Evolutionary conservation across 768 basidiomycete species (phyloP), one percentile per base, ranked within the genome.

Genomic region (Suillus cothurnatus): DNA sequence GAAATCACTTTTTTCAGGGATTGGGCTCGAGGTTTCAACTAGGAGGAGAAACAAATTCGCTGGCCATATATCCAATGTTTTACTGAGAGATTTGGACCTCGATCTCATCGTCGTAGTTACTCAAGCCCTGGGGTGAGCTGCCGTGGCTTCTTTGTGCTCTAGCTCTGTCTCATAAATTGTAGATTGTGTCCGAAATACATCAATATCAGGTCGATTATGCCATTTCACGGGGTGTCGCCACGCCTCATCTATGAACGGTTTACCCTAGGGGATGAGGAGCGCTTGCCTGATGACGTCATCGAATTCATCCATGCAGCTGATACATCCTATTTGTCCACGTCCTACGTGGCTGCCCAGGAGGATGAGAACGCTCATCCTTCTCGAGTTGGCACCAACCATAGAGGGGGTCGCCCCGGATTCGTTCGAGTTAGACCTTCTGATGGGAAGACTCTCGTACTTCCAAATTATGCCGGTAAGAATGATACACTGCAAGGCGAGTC

Each of bases 181-280:
- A 88, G 88, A 36, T 85, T 87, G 66, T 89, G 87, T 71, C 88
- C 88, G 9, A 89, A 89, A 69, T 89, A 89, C 62, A 89, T 88
- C 70, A 85, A 81, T 58, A 70, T 82, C 53, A 81, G 86, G 9
- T 79, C 83, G 7, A 72, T 89, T 11, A 70, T 74, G 15, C 79
- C 86, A 0, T 71, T 81, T 64, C 73, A 79, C 0, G 61, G 76
- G 26, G 76, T 79, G 2, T 64, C 72, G 17, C 81, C 87, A 0
- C 68, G 67, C 1, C 71, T 87, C 17, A 67, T 71, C 4, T 70
- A 82, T 60, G 70, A 80, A 47, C 65, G 71, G 3, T 62, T 71
- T 14, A 64, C 77, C 34, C 66, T 88, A 50, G 53, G 67, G 8
- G 45, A 71, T 4, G 70, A 66, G 26, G 81, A 82, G 0, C 78